A percentile compares a stretch with the other conserved stretches of the same genome.
These are phyloP conservation scores for Pulicaria dysenterica DNA, from an alignment of 129 eudicot species.

Conservation along the genomic window DNA sequence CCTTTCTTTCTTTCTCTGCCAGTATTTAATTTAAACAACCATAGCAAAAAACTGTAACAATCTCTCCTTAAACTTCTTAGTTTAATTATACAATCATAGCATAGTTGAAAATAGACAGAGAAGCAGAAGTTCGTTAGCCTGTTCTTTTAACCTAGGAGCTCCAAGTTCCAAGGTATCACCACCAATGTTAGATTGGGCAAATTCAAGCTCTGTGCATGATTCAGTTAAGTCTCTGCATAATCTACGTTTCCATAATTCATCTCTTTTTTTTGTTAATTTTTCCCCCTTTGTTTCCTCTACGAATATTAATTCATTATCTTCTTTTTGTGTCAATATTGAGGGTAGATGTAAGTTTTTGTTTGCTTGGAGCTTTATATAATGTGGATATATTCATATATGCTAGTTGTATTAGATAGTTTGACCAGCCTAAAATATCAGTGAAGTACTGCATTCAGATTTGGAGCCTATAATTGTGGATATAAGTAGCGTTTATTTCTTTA, in stretches of 20 bases:
- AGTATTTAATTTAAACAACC: background rate
- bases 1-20: background rate
- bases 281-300: no score
- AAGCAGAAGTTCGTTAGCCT: background rate
- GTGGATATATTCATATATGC: background rate
- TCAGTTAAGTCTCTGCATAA: background rate
- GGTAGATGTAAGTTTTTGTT: background rate
- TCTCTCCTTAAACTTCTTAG: background rate
- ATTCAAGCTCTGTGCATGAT: background rate
- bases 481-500: background rate
- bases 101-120: background rate
- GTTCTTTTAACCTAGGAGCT: background rate
- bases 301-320: no score
- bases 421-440: background rate
- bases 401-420: background rate
- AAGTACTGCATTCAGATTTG: no score
- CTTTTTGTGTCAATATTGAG: no score
- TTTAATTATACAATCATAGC: background rate
- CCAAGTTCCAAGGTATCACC: no score
- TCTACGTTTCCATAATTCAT: background rate
- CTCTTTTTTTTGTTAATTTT: no score
- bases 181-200: no score
- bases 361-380: background rate
- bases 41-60: background rate
- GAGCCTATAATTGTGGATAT: no score